phyloP scores from a whole-genome alignment of 371 early-diverging fungal genomes.

The Rhizopus delemar region DNA sequence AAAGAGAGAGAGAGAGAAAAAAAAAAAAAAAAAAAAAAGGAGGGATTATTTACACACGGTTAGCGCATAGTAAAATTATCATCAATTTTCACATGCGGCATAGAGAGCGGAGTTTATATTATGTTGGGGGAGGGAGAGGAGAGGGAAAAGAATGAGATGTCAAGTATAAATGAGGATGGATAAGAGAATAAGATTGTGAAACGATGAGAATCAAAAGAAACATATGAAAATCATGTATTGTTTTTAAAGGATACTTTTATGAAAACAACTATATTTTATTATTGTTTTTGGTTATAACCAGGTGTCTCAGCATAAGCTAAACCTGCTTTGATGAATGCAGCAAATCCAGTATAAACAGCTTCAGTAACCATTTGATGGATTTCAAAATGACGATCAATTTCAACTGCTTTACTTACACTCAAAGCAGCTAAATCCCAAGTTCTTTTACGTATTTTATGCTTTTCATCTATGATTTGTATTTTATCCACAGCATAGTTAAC shows the following conservation, averaged over 20 bases:
- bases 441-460: constrained; percentile 53
- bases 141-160: neutral
- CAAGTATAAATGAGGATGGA: too few relatives aligned
- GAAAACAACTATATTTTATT: neutral
- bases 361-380: constrained; percentile 59
- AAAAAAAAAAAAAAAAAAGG: constrained; percentile 8
- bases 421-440: constrained; percentile 53
- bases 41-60: neutral
- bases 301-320: constrained; percentile 64
- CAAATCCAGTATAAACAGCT: constrained; percentile 50
- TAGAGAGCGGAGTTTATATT: constrained; percentile 2
- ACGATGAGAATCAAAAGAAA: too few relatives aligned
- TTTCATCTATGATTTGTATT: constrained; percentile 50
- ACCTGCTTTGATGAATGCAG: constrained; percentile 61
- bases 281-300: constrained; percentile 5
- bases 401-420: constrained; percentile 52
- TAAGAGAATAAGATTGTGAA: too few relatives aligned
- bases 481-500: constrained; percentile 44
- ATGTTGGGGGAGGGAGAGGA: neutral
- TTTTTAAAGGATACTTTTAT: too few relatives aligned
- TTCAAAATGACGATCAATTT: constrained; percentile 61
- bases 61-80: neutral
- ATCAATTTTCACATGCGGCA: constrained; percentile 6
- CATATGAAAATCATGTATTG: too few relatives aligned
- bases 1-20: constrained; percentile 1